Percentiles rank a stretch among this genome's conserved stretches.
Evolutionary conservation across 2,329 filamentous ascomycete genomes (phyloP).

Genomic region (Macrophomina tecta): DNA sequence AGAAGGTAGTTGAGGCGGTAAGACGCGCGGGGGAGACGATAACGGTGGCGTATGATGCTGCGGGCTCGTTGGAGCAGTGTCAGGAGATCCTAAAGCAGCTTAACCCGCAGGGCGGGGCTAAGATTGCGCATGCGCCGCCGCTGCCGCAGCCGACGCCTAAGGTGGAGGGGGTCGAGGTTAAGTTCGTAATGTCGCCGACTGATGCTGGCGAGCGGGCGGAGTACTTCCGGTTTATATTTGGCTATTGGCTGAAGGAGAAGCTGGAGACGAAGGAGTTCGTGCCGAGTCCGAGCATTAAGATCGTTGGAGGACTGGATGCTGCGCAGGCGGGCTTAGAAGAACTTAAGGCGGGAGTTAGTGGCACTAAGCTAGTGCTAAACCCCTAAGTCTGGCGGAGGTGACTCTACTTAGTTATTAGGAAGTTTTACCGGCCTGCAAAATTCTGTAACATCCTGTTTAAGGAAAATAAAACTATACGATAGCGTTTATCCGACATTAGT

Average conservation of each 20-base stretch:
- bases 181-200: slow-evolving; percentile 30
- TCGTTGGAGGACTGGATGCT: slow-evolving; percentile 33
- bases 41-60: slow-evolving; percentile 16
- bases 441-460: not conserved
- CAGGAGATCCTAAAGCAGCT: slow-evolving; percentile 32
- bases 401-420: no score
- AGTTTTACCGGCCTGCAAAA: no score
- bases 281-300: slow-evolving; percentile 34
- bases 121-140: slow-evolving; percentile 30
- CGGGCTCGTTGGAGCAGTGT: not conserved
- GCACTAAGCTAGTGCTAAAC: slow-evolving; percentile 40
- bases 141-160: slow-evolving; percentile 24
- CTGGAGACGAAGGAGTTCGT: slow-evolving; percentile 33
- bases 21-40: slow-evolving; percentile 25
- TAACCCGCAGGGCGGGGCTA: slow-evolving; percentile 28
- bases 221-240: slow-evolving; percentile 31
- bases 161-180: slow-evolving; percentile 32
- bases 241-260: slow-evolving; percentile 34
- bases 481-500: no score
- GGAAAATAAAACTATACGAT: no score
- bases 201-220: slow-evolving; percentile 29
- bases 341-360: slow-evolving; percentile 34
- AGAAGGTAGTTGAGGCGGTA: slow-evolving; percentile 26
- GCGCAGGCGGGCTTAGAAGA: slow-evolving; percentile 33
- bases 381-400: slow-evolving; percentile 9